Conservation (phyloP, 2,329 filamentous ascomycete genomes). For the Stachybotrys elegans region DNA sequence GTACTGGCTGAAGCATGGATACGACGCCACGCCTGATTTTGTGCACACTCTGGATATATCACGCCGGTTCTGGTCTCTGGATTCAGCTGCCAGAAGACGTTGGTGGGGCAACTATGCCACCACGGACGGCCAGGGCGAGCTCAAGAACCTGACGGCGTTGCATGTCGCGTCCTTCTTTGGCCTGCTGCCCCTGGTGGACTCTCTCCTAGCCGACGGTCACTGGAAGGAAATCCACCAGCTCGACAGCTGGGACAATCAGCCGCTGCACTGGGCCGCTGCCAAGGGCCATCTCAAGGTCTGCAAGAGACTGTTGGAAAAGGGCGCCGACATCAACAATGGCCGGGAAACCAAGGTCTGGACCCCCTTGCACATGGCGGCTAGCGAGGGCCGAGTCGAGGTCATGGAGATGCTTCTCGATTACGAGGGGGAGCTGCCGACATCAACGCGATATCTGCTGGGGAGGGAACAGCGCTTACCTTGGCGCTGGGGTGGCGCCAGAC, state of each 20-base stretch:
- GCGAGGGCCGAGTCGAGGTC: constrained; percentile 25
- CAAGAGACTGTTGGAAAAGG: not conserved
- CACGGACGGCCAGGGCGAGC: not conserved
- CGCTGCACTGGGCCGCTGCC: constrained; percentile 1
- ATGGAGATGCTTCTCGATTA: constrained; percentile 27
- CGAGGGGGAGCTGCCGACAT: not conserved
- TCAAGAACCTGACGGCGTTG: constrained; percentile 1
- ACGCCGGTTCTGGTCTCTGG: not conserved
- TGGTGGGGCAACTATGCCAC: not conserved
- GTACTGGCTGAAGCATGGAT: constrained; percentile 2
- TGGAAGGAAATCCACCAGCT: not conserved
- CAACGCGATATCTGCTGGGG: not conserved
- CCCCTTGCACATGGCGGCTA: constrained; percentile 30
- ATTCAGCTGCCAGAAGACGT: not conserved
- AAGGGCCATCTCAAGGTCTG: not conserved
- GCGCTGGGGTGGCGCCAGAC: constrained; percentile 1
- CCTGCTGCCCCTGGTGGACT: not conserved
- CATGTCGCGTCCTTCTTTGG: not conserved
- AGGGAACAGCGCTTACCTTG: not conserved
- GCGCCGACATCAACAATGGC: constrained; percentile 2
- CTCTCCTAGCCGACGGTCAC: not conserved
- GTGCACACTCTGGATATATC: not conserved
- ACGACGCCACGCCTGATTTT: not conserved
- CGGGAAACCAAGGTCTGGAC: constrained; percentile 12
- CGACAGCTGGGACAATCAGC: not conserved